Base-by-base conservation (phyloP, 371 early-diverging fungal genomes). In the Dinochytrium kinnereticum region DNA sequence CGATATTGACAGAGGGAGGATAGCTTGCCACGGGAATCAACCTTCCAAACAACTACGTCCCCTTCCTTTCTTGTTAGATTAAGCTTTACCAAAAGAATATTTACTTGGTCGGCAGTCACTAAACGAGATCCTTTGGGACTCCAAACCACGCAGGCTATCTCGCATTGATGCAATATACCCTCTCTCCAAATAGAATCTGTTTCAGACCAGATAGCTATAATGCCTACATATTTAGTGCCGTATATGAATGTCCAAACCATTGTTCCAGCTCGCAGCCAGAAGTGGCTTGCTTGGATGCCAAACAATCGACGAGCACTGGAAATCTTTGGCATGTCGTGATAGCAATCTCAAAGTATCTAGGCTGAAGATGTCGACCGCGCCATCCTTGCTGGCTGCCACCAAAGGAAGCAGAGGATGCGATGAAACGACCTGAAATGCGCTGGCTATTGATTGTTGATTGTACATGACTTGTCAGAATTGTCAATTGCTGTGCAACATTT, bases 1-100 rank as follows among this genome's bases (percentile, higher is more conserved):
- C 82, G 71, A 51, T 84, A 82, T 64, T 86, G 86, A 49, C 83
- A 84, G 30, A 83, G 33, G 0, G 82, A 76, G 0, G 78, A 34
- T 10, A 86, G 59, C 40, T 80, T 74, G 0, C 86, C 86, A 0
- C 81, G 65, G 19, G 55, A 33, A 74, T 86, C 86, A 30, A 82
- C 79, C 76, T 84, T 86, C 86, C 86, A 86, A 7, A 86, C 82
- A 3, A 82, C 76, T 10, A 84, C 82, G 1, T 73, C 76, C 3
- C 84, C 86, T 51, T 84, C 86, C 80, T 81, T 36, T 40, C 2
- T 70, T 36, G 59, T 68, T 69, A 31, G 36, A 21, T 7, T 19
- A 7, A 64, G 37, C 10, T 61, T 30, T 31, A 15, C 37, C 17
- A 24, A 51, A 31, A 24, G 34, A 13, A 5, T 2, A 40, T 38